Base-by-base conservation (phyloP, 352 stramenopile species). In the Pythium rishiriense region DNA sequence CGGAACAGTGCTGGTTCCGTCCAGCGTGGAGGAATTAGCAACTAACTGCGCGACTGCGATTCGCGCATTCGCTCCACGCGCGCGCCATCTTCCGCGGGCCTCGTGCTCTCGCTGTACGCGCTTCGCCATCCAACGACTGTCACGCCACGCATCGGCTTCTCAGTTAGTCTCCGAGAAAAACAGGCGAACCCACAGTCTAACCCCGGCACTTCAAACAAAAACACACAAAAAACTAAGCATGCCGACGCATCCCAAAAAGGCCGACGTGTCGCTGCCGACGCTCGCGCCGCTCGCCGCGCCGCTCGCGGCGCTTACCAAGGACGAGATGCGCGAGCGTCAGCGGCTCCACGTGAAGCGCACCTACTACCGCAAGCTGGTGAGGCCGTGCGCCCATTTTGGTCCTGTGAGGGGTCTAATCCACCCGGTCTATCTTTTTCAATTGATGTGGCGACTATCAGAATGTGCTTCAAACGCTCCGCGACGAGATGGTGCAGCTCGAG, bases 301-400 rank as follows among this genome's bases (percentile, higher is more conserved):
- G 2, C 47, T 64, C 12, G 58, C 50, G 5, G 50, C 50, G 35
- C 55, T 64, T 3, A 56, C 41, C 9, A 58, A 69, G 39, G 62
- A 69, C 17, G 62, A 69, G 29, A 63, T 58, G 56, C 49, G 49
- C 10, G 55, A 61, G 46, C 63, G 63, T 28, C 63, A 70, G 42
- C 54, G 63, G n/a, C 45, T 70, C 21, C 55, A 70, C 37, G 63
- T 64, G 21, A 61, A 58, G 50, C 63, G 63, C 28, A 62, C 63
- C 21, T 71, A 71, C 58, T 71, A 71, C 28, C 41, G 57, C 1
- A 71, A 71, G 37, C 51, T 71, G 51, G 64, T 71, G 33, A 9
- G 33, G 11, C 33, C 33, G n/a, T n/a, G n/a, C n/a, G n/a, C n/a
- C n/a, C n/a, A n/a, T n/a, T n/a, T n/a, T n/a, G n/a, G n/a, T n/a